Evolutionary conservation across 1,284 basidiomycete genomes (phyloP).

Genomic region (Heterobasidion irregulare): DNA sequence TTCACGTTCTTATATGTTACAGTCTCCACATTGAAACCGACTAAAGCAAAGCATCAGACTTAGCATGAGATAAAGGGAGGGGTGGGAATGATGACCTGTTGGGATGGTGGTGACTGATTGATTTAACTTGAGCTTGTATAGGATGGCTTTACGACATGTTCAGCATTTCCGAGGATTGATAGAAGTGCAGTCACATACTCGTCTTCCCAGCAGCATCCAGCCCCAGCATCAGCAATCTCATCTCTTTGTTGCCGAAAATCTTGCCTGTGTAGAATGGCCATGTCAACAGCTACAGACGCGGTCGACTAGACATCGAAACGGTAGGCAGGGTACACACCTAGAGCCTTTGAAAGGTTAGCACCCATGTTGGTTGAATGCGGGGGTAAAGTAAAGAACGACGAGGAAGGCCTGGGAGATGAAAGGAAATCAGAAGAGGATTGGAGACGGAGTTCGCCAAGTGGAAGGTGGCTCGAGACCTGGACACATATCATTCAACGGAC

Average conservation of each 20-base stretch:
- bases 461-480: constrained; percentile 4
- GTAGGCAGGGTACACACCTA: constrained; percentile 36
- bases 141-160: constrained; percentile 61
- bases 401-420: constrained; percentile 14
- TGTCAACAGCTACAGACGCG: neutral
- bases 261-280: constrained; percentile 45
- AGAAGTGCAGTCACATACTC: constrained; percentile 37
- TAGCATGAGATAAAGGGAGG: constrained; percentile 8
- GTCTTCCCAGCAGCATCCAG: constrained; percentile 97
- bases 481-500: neutral
- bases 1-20: constrained; percentile 99
- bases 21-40: constrained; percentile 99
- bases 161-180: constrained; percentile 1
- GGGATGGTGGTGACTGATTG: constrained; percentile 99
- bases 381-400: constrained; percentile 40
- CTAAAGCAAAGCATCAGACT: constrained; percentile 26
- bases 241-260: constrained; percentile 99
- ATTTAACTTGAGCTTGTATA: constrained; percentile 99
- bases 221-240: constrained; percentile 89
- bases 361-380: constrained; percentile 41
- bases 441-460: neutral
- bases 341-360: constrained; percentile 69
- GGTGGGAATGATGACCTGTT: constrained; percentile 57
- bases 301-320: constrained; percentile 6
- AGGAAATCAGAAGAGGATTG: constrained; percentile 3